Base-by-base conservation (phyloP, 352 stramenopile species). In the Thalassiosira delicatula region DNA sequence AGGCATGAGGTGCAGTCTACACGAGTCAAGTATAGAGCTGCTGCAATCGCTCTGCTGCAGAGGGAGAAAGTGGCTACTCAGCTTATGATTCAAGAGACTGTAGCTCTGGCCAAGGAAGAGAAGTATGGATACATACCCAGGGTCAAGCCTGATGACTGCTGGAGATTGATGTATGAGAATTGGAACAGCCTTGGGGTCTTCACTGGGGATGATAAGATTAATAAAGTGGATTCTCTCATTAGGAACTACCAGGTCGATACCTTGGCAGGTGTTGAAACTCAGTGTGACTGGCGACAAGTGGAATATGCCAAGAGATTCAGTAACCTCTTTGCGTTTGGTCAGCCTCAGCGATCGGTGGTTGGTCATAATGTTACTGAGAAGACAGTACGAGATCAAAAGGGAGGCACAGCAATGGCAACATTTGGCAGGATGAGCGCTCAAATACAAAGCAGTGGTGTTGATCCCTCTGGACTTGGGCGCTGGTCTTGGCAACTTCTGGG, bases 171-270 rank as follows among this genome's bases (percentile, higher is more conserved):
- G 37, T 71, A 44, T 59, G 37, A 71, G 32, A 71, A 71, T 21
- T 71, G 40, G 62, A 71, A 71, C 27, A 71, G 62, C 19, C 62
- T 71, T 1, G 62, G 62, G 1, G 40, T 71, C 14, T 59, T 59
- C 37, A 71, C 37, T 14, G 29, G 51, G 1, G 1, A 17, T 3
- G 23, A 37, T 12, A 71, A 71, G 32, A 37, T 71, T 1, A n/a
- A 59, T 2, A 44, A 25, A 7, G 2, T 71, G 0, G 40, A 71
- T 30, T 2, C 19, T 21, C 19, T 71, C 1, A 11, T 71, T 5
- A 35, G 42, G 8, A 1, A 71, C 7, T 59, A 54, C 3, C 5
- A 40, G 25, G 27, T 42, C 30, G 62, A 71, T 25, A 40, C 19
- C 46, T 21, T 71, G 9, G 40, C 42, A 3, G 62, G 37, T 23